Evolutionary conservation across 75 land plant species (phyloP).

Genomic region (Picea sitchensis): DNA sequence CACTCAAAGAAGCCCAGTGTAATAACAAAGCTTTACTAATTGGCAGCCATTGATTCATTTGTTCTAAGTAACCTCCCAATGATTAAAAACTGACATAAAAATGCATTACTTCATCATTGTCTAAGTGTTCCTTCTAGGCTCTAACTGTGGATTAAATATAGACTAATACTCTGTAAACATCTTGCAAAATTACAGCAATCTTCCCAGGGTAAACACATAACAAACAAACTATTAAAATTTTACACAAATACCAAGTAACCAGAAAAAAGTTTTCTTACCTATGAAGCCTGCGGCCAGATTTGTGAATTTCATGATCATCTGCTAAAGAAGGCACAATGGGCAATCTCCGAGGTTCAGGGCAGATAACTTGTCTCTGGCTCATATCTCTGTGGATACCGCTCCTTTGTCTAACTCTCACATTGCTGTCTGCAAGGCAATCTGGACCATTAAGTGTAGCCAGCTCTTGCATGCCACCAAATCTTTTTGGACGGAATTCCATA

Average conservation of each 20-base stretch:
- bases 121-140: too few species aligned
- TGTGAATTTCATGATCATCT: not conserved
- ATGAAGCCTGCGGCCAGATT: not conserved
- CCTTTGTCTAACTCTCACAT: conserved; percentile 1
- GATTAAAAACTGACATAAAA: too few species aligned
- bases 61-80: too few species aligned
- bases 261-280: not conserved
- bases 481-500: not conserved
- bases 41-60: too few species aligned
- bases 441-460: not conserved
- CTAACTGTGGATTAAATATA: too few species aligned
- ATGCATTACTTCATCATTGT: too few species aligned
- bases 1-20: too few species aligned
- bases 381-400: conserved; percentile 1
- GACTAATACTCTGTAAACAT: too few species aligned
- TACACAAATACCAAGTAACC: not conserved
- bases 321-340: not conserved
- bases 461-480: not conserved
- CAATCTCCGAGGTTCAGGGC: conserved; percentile 8
- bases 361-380: conserved; percentile 9
- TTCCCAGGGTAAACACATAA: too few species aligned
- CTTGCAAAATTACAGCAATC: too few species aligned
- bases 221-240: too few species aligned
- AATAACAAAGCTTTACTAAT: too few species aligned
- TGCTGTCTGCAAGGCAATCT: not conserved